Conservation (phyloP, 257 asterid genomes). For the Solanum corneliomulleri region DNA sequence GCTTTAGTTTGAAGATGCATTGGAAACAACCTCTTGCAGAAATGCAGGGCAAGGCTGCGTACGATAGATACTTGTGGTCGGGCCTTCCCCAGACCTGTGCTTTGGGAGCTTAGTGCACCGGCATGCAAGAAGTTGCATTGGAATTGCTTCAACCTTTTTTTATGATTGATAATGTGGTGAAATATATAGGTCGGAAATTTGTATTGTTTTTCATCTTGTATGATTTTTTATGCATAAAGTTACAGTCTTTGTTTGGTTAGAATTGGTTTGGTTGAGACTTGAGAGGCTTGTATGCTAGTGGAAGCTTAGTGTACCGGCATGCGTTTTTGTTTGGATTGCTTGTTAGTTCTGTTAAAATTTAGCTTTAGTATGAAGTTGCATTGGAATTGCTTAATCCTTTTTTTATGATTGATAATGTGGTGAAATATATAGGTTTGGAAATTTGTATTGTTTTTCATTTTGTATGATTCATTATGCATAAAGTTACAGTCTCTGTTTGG, state of each 20-base stretch:
- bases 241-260: neutral
- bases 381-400: neutral
- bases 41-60: neutral
- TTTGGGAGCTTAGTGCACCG: neutral
- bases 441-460: neutral
- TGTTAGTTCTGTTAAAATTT: no score
- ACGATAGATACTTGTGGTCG: neutral
- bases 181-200: neutral
- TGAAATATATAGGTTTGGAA: neutral
- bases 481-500: neutral
- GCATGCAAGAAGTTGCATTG: neutral
- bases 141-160: neutral
- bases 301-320: neutral
- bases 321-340: no score
- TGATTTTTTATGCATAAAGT: neutral
- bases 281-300: neutral
- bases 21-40: neutral
- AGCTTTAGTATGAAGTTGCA: neutral
- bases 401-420: neutral
- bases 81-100: neutral
- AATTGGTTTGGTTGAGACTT: neutral
- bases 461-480: neutral
- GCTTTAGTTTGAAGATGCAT: neutral
- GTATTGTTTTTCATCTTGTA: neutral
- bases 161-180: neutral